A percentile compares a stretch with the other conserved stretches of the same genome.
phyloP scores from a whole-genome alignment of 164 flowering plant species.

The Protea cynaroides region DNA sequence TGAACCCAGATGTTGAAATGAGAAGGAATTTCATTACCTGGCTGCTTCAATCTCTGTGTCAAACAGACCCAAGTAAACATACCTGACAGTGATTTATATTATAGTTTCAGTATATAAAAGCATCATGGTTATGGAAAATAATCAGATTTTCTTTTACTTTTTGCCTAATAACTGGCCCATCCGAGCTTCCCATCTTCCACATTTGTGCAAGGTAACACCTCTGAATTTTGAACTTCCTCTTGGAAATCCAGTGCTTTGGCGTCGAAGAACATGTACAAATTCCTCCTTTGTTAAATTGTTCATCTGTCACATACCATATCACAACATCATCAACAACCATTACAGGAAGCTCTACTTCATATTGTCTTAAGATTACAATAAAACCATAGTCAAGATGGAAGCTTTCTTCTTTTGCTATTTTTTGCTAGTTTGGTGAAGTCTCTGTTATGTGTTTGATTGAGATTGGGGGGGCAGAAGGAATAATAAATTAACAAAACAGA shows the following conservation, averaged over 20 bases:
- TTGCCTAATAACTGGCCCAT: constrained; percentile 99
- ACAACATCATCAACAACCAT: not conserved
- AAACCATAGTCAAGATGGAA: too few species aligned
- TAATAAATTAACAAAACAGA: too few species aligned
- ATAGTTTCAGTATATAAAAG: not conserved
- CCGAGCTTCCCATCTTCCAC: constrained; percentile 99
- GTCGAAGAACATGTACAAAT: constrained; percentile 93
- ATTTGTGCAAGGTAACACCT: constrained; percentile 97
- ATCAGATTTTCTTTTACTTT: constrained; percentile 42
- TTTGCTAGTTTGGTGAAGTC: too few species aligned
- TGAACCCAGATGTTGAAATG: not conserved
- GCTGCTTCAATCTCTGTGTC: constrained; percentile 98
- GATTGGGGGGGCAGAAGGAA: too few species aligned
- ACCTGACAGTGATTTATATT: constrained; percentile 36
- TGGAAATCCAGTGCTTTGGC: constrained; percentile 96
- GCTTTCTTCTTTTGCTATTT: not conserved
- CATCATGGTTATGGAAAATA: not conserved
- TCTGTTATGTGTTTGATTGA: too few species aligned
- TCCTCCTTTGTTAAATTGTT: constrained; percentile 88
- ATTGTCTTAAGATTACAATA: too few species aligned
- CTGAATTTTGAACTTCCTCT: constrained; percentile 95
- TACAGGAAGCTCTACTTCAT: too few species aligned
- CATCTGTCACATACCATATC: constrained; percentile 45
- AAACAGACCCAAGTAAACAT: constrained; percentile 86
- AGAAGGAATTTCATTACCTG: constrained; percentile 32